Evolutionary conservation across 352 stramenopile species (phyloP).

Genomic region (Aphanomyces astaci): DNA sequence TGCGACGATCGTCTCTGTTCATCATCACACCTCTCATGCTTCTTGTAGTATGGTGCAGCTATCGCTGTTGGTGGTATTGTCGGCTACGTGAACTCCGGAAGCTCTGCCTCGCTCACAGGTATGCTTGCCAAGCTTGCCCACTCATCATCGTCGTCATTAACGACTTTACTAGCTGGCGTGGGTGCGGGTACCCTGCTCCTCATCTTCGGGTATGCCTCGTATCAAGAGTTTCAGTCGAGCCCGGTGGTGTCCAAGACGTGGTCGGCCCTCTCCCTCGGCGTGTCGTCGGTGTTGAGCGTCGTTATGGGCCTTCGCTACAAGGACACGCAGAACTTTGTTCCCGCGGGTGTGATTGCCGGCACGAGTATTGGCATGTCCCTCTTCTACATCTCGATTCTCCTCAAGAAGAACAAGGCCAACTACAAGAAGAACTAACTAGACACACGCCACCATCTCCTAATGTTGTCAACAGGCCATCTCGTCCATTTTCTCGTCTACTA

Average conservation of each 20-base stretch:
- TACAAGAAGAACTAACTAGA: slow-evolving; percentile 60
- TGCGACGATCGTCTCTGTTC: slow-evolving; percentile 24
- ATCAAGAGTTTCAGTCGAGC: slow-evolving; percentile 77
- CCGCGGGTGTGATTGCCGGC: slow-evolving; percentile 48
- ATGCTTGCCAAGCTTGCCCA: background rate
- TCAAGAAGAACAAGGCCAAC: slow-evolving; percentile 55
- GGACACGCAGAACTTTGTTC: slow-evolving; percentile 66
- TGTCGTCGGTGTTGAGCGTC: slow-evolving; percentile 58
- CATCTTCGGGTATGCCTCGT: slow-evolving; percentile 76
- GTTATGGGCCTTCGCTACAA: slow-evolving; percentile 73
- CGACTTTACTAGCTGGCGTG: slow-evolving; percentile 37
- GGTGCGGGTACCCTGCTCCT: slow-evolving; percentile 60
- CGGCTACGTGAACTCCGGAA: slow-evolving; percentile 70
- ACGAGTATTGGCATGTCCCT: slow-evolving; percentile 67
- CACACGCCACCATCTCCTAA: background rate
- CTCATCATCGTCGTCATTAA: no score
- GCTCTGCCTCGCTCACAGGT: slow-evolving; percentile 41
- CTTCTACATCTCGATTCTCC: slow-evolving; percentile 72
- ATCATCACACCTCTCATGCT: background rate
- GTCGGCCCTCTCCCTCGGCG: slow-evolving; percentile 52
- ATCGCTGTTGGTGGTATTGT: slow-evolving; percentile 26
- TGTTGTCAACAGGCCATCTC: no score
- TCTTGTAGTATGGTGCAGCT: slow-evolving; percentile 14
- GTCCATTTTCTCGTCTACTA: no score
- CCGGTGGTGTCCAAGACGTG: slow-evolving; percentile 74